phyloP scores from a whole-genome alignment of 2,329 filamentous ascomycete genomes.

The Fusarium paranaense region DNA sequence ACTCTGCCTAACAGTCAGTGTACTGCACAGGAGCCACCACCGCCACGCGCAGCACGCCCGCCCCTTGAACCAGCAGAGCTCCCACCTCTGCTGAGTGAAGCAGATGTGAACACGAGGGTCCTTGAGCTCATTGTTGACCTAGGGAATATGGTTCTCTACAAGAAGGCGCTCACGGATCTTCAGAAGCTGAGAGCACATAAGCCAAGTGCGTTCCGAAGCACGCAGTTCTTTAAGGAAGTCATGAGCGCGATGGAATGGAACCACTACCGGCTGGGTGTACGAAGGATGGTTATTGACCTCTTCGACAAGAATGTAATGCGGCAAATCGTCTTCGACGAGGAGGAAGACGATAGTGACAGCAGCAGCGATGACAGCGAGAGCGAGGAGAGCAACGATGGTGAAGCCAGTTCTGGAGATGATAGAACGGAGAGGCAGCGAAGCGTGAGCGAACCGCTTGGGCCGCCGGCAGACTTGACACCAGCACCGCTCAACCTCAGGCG shows the following conservation, averaged over 20 bases:
- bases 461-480: conserved; percentile 49
- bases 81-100: conserved; percentile 64
- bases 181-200: conserved; percentile 82
- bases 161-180: conserved; percentile 85
- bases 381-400: conserved; percentile 58
- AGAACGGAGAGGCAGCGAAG: conserved; percentile 69
- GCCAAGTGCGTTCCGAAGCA: conserved; percentile 79
- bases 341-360: conserved; percentile 70
- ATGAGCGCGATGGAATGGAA: conserved; percentile 88
- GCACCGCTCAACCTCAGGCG: conserved; percentile 49
- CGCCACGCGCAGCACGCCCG: conserved; percentile 55
- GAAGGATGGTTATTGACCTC: conserved; percentile 90
- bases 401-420: conserved; percentile 62
- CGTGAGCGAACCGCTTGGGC: conserved; percentile 57
- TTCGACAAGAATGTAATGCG: conserved; percentile 93
- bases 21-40: conserved; percentile 61
- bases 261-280: conserved; percentile 87
- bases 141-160: conserved; percentile 92
- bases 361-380: conserved; percentile 65
- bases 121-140: conserved; percentile 88
- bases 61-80: conserved; percentile 57
- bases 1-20: conserved; percentile 63
- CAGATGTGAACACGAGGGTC: conserved; percentile 80
- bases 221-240: conserved; percentile 84
- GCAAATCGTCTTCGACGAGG: conserved; percentile 79